Evolutionary conservation across 352 stramenopile species (phyloP).

Genomic region (Globisporangium mamillatum): DNA sequence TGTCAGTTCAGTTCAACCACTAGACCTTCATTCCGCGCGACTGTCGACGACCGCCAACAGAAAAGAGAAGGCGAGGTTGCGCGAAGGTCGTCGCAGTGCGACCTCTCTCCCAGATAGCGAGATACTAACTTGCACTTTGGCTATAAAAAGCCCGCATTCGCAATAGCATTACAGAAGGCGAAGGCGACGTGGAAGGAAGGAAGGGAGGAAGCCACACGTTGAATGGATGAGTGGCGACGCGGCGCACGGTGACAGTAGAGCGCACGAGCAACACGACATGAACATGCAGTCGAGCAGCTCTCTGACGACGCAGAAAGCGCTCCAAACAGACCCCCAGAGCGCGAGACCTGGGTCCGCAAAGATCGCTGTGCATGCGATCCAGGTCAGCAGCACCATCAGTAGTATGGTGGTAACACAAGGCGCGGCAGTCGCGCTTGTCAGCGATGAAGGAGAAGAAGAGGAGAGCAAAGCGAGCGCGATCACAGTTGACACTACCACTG

Average conservation of each 20-base stretch:
- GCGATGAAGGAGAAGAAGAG: background rate
- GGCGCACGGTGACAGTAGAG: background rate
- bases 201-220: background rate
- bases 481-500: background rate
- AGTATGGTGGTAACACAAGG: background rate
- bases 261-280: background rate
- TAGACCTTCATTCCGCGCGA: constrained; percentile 1
- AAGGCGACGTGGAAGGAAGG: too few relatives aligned
- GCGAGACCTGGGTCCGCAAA: background rate
- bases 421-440: background rate
- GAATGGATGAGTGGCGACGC: constrained; percentile 12
- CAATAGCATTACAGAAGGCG: background rate
- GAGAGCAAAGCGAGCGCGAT: background rate
- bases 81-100: constrained; percentile 6
- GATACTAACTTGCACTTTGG: constrained; percentile 2
- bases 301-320: constrained; percentile 1
- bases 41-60: constrained; percentile 7
- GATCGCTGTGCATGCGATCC: background rate
- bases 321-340: constrained; percentile 5
- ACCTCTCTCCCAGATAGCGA: background rate
- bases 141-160: constrained; percentile 7
- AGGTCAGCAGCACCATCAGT: background rate
- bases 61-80: constrained; percentile 8
- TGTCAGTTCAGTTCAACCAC: background rate
- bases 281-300: background rate